Conservation (phyloP, 1,139 yeast species). For the Pichia sp. region DNA sequence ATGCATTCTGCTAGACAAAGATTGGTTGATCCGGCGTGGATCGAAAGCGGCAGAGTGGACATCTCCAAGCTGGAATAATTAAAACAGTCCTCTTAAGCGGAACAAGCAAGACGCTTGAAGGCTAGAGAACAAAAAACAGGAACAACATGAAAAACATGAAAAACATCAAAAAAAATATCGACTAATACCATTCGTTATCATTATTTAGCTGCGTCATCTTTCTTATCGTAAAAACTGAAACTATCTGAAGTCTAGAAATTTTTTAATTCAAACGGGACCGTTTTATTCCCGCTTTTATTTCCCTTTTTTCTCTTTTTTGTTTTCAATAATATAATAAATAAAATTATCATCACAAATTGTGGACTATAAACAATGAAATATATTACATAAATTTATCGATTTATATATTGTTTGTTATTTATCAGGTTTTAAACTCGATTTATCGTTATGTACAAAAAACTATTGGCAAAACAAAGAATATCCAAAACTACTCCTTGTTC, state of each 20-base stretch:
- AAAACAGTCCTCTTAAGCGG: too few species aligned
- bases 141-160: not conserved
- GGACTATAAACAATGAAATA: conserved; percentile 2
- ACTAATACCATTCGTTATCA: not conserved
- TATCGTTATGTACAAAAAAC: conserved; percentile 3
- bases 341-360: not conserved
- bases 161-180: not conserved
- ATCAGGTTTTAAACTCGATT: not conserved
- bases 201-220: not conserved
- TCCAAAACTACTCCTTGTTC: conserved; percentile 22
- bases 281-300: too few species aligned
- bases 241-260: not conserved
- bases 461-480: not conserved
- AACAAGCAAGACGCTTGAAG: too few species aligned
- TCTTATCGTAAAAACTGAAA: not conserved
- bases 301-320: too few species aligned
- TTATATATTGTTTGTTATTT: not conserved
- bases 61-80: conserved; percentile 9
- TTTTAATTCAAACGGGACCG: too few species aligned
- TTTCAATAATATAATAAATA: too few species aligned
- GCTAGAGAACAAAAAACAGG: not conserved
- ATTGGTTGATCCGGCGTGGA: conserved; percentile 76
- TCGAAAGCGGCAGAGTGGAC: conserved; percentile 64
- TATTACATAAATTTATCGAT: too few species aligned
- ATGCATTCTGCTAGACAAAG: conserved; percentile 64